Evolutionary conservation across 1,284 basidiomycete genomes (phyloP).

Genomic region (Ganoderma meredithae): DNA sequence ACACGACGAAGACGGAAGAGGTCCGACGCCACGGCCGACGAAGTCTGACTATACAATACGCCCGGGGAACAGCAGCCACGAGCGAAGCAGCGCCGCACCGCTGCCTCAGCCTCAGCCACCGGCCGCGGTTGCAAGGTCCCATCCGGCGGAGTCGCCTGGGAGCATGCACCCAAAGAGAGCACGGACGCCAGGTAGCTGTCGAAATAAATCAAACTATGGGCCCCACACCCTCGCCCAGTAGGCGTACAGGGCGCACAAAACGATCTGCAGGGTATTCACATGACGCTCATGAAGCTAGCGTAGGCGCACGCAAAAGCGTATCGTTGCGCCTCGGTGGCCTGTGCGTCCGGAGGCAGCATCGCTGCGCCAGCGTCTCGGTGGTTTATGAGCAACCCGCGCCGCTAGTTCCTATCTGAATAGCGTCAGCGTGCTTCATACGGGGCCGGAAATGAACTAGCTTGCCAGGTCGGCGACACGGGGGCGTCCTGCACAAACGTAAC

Average conservation of each 20-base stretch:
- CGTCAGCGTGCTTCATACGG: constrained; percentile 7
- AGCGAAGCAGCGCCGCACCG: neutral
- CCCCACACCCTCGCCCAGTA: neutral
- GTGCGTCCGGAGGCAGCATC: constrained; percentile 6
- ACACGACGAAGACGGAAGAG: constrained; percentile 1
- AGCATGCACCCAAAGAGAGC: constrained; percentile 6
- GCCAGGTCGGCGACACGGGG: neutral
- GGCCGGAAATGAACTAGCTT: constrained; percentile 9
- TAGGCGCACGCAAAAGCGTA: constrained; percentile 9
- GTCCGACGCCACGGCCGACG: constrained; percentile 3
- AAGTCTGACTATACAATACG: neutral
- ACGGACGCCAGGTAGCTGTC: constrained; percentile 4
- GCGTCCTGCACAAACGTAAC: constrained; percentile 2
- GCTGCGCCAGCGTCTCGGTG: constrained; percentile 9
- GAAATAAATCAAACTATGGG: constrained; percentile 8
- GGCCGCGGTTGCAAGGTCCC: neutral
- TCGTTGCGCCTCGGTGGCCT: constrained; percentile 3
- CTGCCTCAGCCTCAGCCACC: constrained; percentile 1
- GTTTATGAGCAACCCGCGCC: constrained; percentile 10
- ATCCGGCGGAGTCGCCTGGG: neutral
- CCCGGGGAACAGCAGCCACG: constrained; percentile 2
- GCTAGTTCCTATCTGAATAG: constrained; percentile 11
- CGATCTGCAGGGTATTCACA: constrained; percentile 5
- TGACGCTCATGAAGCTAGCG: constrained; percentile 8
- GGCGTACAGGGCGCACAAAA: constrained; percentile 1